Base-by-base conservation (phyloP, 305 asterid species). In the Coffea humblotiana region DNA sequence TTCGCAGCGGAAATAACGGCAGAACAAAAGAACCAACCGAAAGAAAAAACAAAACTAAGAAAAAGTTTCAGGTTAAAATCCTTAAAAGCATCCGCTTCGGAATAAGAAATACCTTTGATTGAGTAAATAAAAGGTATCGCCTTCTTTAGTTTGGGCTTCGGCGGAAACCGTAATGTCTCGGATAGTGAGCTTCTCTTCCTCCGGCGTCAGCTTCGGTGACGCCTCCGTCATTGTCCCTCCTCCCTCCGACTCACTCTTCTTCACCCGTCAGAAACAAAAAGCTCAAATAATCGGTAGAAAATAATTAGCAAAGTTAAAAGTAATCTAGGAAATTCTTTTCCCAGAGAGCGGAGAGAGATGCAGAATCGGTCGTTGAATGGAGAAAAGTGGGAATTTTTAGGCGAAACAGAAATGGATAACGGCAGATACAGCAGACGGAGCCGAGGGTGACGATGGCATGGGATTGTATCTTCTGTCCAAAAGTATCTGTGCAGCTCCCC, bases 101-200 rank as follows among this genome's bases (percentile, higher is more conserved):
- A 58, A 67, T 47, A 37, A 15, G 13, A 79, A 70, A 68, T 67
- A 93, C 98, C 98, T 91, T 82, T 90, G 97, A 74, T 93, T 94
- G 84, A 95, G 90, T 85, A 93, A 87, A 90, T 89, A 93, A 85
- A 95, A 94, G 80, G 89, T 87, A 77, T 90, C 97, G 82, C 97
- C 96, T 85, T 88, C 92, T 84, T 91, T 92, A 74, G 96, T 88
- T 81, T 87, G 96, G 77, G 96, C 87, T 88, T 94, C 98, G 75
- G 97, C 90, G 82, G 95, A 85, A 47, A 86, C 86, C 73, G 98
- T 82, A 79, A 91, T 86, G 89, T 92, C 98, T 86, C 96, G 89
- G 71, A 95, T 87, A 77, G 85, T 78, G 60, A 84, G 89, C 91
- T 95, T 95, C 90, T 95, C 98, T 71, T 92, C 95, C 90, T 91